A percentile compares a stretch with the other conserved stretches of the same genome.
phyloP scores from a whole-genome alignment of 192 early-diverging fungal genomes.

The Coemansia sp. region DNA sequence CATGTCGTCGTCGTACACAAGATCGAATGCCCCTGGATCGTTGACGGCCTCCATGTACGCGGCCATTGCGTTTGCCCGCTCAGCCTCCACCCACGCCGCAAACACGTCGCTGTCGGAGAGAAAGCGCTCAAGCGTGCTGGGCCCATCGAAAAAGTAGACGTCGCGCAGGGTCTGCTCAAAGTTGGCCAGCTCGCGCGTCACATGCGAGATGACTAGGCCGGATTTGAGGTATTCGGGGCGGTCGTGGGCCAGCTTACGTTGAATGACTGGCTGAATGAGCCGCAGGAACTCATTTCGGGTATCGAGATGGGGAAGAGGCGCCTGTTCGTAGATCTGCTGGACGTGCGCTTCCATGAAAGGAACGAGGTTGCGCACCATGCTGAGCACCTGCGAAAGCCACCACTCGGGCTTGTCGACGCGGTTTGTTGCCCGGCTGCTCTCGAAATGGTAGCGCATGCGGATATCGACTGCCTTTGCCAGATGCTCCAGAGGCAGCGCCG shows the following conservation, averaged over 20 bases:
- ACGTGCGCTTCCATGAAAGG: constrained; percentile 64
- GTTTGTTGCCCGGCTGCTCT: constrained; percentile 66
- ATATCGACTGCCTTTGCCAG: constrained; percentile 62
- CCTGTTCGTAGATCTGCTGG: constrained; percentile 61
- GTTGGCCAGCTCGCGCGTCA: constrained; percentile 61
- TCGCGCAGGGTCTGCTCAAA: constrained; percentile 71
- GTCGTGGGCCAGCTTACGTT: constrained; percentile 59
- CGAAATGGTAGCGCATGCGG: constrained; percentile 75
- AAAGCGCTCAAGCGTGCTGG: constrained; percentile 53
- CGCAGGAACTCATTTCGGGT: constrained; percentile 70
- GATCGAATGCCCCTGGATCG: constrained; percentile 63
- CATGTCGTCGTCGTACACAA: constrained; percentile 55
- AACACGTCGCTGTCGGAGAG: constrained; percentile 59
- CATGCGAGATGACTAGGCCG: constrained; percentile 65
- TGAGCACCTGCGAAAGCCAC: constrained; percentile 65
- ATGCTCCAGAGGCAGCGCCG: constrained; percentile 52
- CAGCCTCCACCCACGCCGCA: constrained; percentile 68
- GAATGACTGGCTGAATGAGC: constrained; percentile 56
- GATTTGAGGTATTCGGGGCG: constrained; percentile 54
- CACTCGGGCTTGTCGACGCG: constrained; percentile 82
- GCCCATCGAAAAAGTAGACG: constrained; percentile 55
- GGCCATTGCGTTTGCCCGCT: constrained; percentile 60
- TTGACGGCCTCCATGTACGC: constrained; percentile 65
- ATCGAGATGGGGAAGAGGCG: constrained; percentile 46
- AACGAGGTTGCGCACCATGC: constrained; percentile 59